phyloP scores from a whole-genome alignment of 495 filamentous ascomycete genomes.

The Paragyromitra xinjiangensis region DNA sequence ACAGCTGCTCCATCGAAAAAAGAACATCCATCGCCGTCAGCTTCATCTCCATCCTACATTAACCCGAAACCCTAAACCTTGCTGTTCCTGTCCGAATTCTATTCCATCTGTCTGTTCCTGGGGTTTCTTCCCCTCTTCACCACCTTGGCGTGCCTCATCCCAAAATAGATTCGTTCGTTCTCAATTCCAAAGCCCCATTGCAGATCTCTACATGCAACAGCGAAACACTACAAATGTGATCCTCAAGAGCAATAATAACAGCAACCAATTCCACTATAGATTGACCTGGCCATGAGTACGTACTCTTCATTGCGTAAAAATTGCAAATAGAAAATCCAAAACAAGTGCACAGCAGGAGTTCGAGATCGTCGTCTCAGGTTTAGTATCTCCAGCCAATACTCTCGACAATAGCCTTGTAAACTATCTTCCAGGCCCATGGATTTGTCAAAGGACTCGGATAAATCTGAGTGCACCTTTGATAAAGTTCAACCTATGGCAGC shows the following conservation, averaged over 20 bases:
- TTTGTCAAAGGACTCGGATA: constrained; percentile 13
- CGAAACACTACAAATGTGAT: not conserved
- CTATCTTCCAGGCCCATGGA: not conserved
- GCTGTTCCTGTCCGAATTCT: constrained; percentile 5
- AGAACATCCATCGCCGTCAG: constrained; percentile 10
- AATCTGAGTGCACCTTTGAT: not conserved
- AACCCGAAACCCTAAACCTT: constrained; percentile 41
- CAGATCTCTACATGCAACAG: constrained; percentile 15
- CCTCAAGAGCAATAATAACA: constrained; percentile 4
- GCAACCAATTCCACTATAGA: constrained; percentile 12
- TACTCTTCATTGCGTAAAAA: constrained; percentile 2
- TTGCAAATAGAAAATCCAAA: constrained; percentile 20
- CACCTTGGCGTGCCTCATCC: not conserved
- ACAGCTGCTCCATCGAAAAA: constrained; percentile 25
- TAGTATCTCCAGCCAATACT: constrained; percentile 17
- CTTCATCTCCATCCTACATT: constrained; percentile 14
- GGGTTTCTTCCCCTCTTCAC: constrained; percentile 4
- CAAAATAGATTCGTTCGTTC: constrained; percentile 1
- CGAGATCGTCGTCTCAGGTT: constrained; percentile 43
- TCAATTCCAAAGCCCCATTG: constrained; percentile 8
- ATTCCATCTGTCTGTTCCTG: constrained; percentile 6
- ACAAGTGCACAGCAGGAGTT: constrained; percentile 34
- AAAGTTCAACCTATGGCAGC: not conserved
- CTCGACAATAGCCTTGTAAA: constrained; percentile 15
- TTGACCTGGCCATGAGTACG: constrained; percentile 11